Conservation (phyloP, 331 rosid genomes). For the Malus hybrid region DNA sequence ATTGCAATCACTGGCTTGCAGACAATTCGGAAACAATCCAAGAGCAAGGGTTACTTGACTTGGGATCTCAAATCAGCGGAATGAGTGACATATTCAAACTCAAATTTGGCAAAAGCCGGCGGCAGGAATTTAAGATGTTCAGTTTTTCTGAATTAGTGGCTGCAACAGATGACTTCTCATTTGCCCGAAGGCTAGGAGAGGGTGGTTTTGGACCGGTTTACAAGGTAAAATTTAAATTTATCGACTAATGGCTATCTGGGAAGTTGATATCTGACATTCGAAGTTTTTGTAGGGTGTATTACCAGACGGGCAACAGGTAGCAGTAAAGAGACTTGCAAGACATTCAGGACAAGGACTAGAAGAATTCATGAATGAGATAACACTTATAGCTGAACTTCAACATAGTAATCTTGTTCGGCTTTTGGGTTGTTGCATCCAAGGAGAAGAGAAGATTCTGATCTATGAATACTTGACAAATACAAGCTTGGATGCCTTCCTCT, state of each 20-base stretch:
- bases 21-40: conserved; percentile 6
- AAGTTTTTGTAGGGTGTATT: conserved; percentile 10
- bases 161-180: conserved; percentile 18
- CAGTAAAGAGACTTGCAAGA: conserved; percentile 25
- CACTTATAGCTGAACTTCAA: conserved; percentile 32
- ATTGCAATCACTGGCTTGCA: not conserved
- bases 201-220: conserved; percentile 17
- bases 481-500: conserved; percentile 23
- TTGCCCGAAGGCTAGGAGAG: conserved; percentile 26
- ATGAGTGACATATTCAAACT: not conserved
- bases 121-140: conserved; percentile 5
- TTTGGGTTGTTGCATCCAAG: conserved; percentile 24
- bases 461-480: conserved; percentile 21
- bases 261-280: not conserved
- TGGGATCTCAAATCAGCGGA: conserved; percentile 2
- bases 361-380: conserved; percentile 26
- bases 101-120: conserved; percentile 9
- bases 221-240: not conserved
- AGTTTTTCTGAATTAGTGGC: conserved; percentile 12
- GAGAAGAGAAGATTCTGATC: conserved; percentile 21
- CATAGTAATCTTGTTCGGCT: conserved; percentile 20
- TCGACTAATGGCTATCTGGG: not conserved
- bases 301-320: conserved; percentile 18
- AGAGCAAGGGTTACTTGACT: conserved; percentile 10
- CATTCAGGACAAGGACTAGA: conserved; percentile 22